Evolutionary conservation across 176 grass and related monocot species (phyloP), one percentile per base, ranked within the genome.

Genomic region (Triticum dicoccoides): DNA sequence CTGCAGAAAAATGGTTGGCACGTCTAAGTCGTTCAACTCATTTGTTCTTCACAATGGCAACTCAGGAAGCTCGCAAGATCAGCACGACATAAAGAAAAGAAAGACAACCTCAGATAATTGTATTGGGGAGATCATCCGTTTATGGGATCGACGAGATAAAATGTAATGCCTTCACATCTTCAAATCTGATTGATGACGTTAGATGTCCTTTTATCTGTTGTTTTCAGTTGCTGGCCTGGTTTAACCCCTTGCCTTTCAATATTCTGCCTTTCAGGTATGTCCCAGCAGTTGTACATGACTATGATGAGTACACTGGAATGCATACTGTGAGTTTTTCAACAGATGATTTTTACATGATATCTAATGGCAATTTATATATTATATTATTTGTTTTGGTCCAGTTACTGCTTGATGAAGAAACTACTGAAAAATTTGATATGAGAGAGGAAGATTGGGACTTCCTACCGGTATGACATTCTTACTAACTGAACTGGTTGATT

Each of bases 1-100:
- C 61, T 98, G 96, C 82, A 91, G 88, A 87, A 89, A 98, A 94
- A 88, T 86, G 66, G 86, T 98, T 81, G 93, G 96, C 47, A 85
- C 82, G 54, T 84, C 42, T 11, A 89, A 73, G 25, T 63, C 79
- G 0, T 8, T 64, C 25, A 83, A 83, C 52, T 30, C 78, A 73
- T 45, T 79, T 65, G 5, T 82, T 52, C 9, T 88, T 86, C 73
- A n/a, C 72, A 85, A 85, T 56, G 85, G 78, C 4, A 89, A 90
- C 71, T 80, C 79, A 85, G 92, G 78, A 87, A 89, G 78, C 65
- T 82, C 88, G 64, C 81, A 87, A 23, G 61, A 78, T 82, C 71
- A 42, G 61, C 66, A 64, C 59, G 69, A 70, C 21, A 23, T 79
- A 56, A 83, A 89, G 84, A 92, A 87, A 81, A 95, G 87, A 38